A percentile compares a stretch with the other conserved stretches of the same genome.
Conservation (phyloP, 306 rosid species). For the Spatholobus suberectus region DNA sequence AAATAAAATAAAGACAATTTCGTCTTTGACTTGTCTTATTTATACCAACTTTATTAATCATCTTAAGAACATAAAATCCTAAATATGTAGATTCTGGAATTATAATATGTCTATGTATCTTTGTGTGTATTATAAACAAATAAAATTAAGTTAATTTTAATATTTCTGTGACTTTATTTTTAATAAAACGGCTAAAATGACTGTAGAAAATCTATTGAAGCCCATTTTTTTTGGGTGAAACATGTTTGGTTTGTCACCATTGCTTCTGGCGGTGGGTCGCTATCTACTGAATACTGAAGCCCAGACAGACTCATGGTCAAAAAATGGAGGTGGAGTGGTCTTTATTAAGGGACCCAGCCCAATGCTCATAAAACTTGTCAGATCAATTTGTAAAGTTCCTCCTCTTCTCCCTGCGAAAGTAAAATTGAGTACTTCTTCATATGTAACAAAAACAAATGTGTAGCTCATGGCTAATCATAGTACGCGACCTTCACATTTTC, state of each 20-base stretch:
- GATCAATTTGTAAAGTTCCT: background rate
- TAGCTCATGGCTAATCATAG: background rate
- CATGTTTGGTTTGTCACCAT: too few relatives aligned
- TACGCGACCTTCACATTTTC: slow-evolving; percentile 14
- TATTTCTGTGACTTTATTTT: too few relatives aligned
- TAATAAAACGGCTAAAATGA: too few relatives aligned
- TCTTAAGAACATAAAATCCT: too few relatives aligned
- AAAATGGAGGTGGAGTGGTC: background rate
- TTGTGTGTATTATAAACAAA: too few relatives aligned
- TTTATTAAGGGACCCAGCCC: background rate
- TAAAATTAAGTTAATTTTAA: too few relatives aligned
- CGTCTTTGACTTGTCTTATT: background rate
- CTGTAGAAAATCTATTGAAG: too few relatives aligned
- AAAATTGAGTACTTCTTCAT: background rate
- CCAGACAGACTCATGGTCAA: background rate
- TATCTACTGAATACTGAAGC: background rate
- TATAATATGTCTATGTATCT: background rate
- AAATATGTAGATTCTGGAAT: background rate
- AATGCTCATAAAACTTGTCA: background rate
- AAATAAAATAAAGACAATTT: too few relatives aligned
- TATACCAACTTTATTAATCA: background rate
- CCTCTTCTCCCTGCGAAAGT: background rate
- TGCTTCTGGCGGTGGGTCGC: background rate
- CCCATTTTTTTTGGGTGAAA: too few relatives aligned
- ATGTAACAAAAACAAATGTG: slow-evolving; percentile 7